Evolutionary conservation across 139 green algal genomes (phyloP).

Genomic region (Closterium sp.): DNA sequence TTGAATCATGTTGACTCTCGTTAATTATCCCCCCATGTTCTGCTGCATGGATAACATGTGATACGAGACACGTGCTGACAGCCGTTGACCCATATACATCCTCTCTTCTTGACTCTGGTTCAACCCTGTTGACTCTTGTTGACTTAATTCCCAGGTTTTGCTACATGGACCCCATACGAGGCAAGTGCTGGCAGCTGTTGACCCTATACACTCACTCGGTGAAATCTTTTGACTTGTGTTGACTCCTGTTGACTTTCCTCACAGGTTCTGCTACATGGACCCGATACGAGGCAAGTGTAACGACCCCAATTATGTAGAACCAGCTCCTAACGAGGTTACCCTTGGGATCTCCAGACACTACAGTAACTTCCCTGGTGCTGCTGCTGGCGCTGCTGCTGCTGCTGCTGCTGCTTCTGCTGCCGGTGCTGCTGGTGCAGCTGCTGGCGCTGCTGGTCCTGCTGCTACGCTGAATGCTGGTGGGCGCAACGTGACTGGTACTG

Average conservation of each 20-base stretch:
- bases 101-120: background rate
- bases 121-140: background rate
- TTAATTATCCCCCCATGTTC: background rate
- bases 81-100: background rate
- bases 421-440: background rate
- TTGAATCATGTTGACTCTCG: background rate
- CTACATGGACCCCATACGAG: no score
- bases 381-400: background rate
- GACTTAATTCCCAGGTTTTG: no score
- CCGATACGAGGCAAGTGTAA: background rate
- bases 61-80: background rate
- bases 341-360: background rate
- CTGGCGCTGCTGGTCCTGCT: background rate
- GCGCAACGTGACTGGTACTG: background rate
- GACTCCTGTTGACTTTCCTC: background rate
- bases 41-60: background rate
- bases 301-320: background rate
- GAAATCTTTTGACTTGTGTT: no score
- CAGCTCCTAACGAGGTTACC: background rate
- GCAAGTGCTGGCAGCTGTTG: no score
- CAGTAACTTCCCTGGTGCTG: background rate
- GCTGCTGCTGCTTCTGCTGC: background rate
- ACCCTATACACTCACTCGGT: no score
- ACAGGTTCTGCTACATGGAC: background rate
- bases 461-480: background rate